Conservation (phyloP, 73 alveolate species). For the Tetrahymena malaccensis region DNA sequence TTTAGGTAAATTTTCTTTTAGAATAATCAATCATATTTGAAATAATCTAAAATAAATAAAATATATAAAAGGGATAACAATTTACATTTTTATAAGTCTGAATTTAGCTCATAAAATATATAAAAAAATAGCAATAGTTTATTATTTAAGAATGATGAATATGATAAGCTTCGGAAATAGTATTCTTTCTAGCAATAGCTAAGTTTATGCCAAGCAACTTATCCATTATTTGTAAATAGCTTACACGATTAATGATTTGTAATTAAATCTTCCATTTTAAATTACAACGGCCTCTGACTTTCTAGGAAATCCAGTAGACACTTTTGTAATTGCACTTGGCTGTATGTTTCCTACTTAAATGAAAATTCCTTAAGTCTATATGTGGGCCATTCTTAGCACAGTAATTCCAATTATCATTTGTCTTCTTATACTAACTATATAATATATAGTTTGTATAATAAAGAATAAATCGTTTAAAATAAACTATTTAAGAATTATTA, state of each 20-base stretch:
- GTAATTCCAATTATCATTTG: neutral
- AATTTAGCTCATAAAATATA: no score
- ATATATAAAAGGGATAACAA: neutral
- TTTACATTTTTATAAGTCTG: no score
- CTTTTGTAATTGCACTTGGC: neutral
- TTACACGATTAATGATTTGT: no score
- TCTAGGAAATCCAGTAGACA: neutral
- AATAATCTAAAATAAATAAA: no score
- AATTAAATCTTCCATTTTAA: neutral
- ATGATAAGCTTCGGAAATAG: neutral
- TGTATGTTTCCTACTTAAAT: neutral
- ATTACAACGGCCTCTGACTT: neutral
- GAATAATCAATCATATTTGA: no score
- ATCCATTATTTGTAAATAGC: neutral
- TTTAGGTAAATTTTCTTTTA: neutral
- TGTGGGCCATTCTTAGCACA: neutral
- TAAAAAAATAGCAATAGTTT: neutral
- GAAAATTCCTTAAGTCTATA: neutral
- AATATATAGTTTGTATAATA: no score
- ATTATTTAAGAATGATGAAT: neutral
- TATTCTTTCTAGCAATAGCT: neutral
- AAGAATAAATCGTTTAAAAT: no score
- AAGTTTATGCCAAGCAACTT: neutral
- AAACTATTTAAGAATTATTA: no score
- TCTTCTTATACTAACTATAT: no score